Base-by-base conservation (phyloP, 148 eudicot genomes). In the Diospyros kaki region DNA sequence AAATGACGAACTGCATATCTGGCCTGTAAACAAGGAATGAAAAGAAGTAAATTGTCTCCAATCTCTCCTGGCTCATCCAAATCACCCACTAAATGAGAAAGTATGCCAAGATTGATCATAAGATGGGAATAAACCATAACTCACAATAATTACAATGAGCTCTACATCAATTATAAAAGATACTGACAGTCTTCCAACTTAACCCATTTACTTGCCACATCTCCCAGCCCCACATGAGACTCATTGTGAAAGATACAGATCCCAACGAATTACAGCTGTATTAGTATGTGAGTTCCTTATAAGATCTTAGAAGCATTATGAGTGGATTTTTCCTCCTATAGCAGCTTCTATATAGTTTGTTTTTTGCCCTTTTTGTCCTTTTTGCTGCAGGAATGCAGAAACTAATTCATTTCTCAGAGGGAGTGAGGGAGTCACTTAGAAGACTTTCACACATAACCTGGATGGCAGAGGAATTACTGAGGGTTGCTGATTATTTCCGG, bases 381-480 rank as follows among this genome's bases (percentile, higher is more conserved):
- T 45, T 74, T 50, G 7, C 7, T 28, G 42, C 83, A 87, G 90
- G 86, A 45, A 84, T 84, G 90, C 86, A 81, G 75, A 84, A 81
- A 76, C 75, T 84, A 78, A 66, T 81, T 12, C 67, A 83, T 72
- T 80, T 84, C 76, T 87, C 90, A 42, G 90, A 87, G 79, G 88
- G 87, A 61, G 90, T 87, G 53, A 66, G 81, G 75, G 90, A 87
- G 79, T 87, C 90, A 50, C 81, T 87, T 39, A 80, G 90, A 77
- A 83, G 90, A 51, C 81, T 87, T 39, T 83, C 90, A 14, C 75
- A 63, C 45, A 71, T 81, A 4, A 80, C 86, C 53, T 87, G 90
- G 90, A 85, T 87, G 85, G 90, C 90, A 50, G 88, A 85, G 71
- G 90, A 87, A 73, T 71, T 87, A 76, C 81, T 85, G 3, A 83